Evolutionary conservation across 176 grass and related monocot species (phyloP).

Genomic region (Guadua angustifolia): DNA sequence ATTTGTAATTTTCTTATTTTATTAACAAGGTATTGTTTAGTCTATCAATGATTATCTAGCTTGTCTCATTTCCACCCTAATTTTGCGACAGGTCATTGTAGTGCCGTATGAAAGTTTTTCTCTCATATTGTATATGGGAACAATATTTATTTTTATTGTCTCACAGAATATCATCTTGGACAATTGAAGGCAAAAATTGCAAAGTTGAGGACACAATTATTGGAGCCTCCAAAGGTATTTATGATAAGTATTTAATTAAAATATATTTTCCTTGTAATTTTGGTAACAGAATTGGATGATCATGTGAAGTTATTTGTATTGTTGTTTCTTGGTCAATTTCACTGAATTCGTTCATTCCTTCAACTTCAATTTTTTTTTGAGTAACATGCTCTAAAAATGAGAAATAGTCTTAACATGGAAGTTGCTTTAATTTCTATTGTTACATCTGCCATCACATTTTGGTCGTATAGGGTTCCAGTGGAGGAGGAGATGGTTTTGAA

Average conservation of each 20-base stretch:
- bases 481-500: constrained; percentile 97
- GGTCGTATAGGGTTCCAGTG: constrained; percentile 75
- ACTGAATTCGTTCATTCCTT: not conserved
- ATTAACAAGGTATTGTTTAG: not conserved
- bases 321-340: not conserved
- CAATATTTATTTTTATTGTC: constrained; percentile 23
- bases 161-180: constrained; percentile 95
- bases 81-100: not conserved
- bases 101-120: not conserved
- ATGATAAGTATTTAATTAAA: not conserved
- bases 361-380: not conserved
- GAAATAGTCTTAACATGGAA: not conserved
- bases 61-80: constrained; percentile 4
- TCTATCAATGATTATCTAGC: not conserved
- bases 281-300: not conserved
- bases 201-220: constrained; percentile 95
- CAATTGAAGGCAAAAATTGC: constrained; percentile 98
- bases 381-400: not conserved
- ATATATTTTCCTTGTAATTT: not conserved
- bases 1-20: constrained; percentile 4
- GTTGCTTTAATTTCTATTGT: constrained; percentile 3
- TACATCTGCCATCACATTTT: constrained; percentile 24
- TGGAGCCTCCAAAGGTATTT: constrained; percentile 96
- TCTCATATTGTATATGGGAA: constrained; percentile 28
- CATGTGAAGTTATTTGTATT: not conserved